Conservation (phyloP, 106 monocot genomes). For the Hemerocallis citrina region DNA sequence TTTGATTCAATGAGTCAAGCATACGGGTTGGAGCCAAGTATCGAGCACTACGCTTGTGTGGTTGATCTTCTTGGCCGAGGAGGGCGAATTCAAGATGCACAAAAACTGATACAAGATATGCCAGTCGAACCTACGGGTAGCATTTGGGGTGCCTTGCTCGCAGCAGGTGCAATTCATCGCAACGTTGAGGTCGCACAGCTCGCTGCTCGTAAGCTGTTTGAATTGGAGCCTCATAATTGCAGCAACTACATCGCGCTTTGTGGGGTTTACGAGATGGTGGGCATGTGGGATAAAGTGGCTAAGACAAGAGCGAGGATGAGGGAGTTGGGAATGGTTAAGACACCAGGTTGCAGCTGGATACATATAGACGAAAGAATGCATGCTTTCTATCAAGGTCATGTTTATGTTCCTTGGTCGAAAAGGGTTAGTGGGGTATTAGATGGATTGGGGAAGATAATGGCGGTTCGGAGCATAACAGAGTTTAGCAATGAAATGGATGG, state of each 20-base stretch:
- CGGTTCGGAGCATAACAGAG: background rate
- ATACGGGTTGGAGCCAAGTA: conserved; percentile 22
- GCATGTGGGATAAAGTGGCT: conserved; percentile 11
- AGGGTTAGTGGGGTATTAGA: background rate
- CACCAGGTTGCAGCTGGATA: conserved; percentile 58
- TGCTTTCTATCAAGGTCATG: conserved; percentile 43
- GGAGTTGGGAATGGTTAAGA: conserved; percentile 32
- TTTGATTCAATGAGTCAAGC: conserved; percentile 29
- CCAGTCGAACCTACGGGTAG: conserved; percentile 36
- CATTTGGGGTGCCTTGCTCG: conserved; percentile 62
- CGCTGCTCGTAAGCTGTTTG: conserved; percentile 43
- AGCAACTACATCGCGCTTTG: conserved; percentile 58
- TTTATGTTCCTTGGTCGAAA: background rate
- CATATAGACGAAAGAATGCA: conserved; percentile 25
- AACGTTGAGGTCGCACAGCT: conserved; percentile 47
- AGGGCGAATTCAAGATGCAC: conserved; percentile 35
- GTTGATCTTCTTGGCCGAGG: conserved; percentile 49
- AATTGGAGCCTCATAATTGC: conserved; percentile 35
- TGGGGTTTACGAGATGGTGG: conserved; percentile 44
- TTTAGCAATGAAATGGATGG: background rate
- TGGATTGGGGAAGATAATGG: conserved; percentile 5
- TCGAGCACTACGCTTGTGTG: conserved; percentile 61
- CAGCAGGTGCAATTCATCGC: conserved; percentile 34
- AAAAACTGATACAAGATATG: conserved; percentile 33
- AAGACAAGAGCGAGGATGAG: conserved; percentile 44